A percentile compares a stretch with the other conserved stretches of the same genome.
phyloP scores from a whole-genome alignment of 2,329 filamentous ascomycete species.

The Fusarium verrucosum region DNA sequence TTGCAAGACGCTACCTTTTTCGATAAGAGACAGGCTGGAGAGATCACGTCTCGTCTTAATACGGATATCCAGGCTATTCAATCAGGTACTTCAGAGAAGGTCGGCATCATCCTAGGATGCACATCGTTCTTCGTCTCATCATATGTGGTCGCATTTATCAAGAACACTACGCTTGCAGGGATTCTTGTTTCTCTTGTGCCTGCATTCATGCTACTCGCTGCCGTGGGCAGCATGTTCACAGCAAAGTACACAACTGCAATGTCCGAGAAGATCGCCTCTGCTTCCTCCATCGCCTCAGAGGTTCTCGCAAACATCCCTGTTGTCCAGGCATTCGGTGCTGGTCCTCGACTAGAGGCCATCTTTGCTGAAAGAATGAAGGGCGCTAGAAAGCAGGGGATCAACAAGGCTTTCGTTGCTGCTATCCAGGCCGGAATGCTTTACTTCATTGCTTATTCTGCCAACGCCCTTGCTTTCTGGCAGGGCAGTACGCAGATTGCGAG shows the following conservation, averaged over 20 bases:
- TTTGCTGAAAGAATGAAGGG: slow-evolving; percentile 63
- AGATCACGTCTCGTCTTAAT: slow-evolving; percentile 71
- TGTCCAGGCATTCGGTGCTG: slow-evolving; percentile 71
- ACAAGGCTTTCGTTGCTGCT: slow-evolving; percentile 66
- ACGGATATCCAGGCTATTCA: slow-evolving; percentile 73
- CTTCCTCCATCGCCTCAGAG: slow-evolving; percentile 70
- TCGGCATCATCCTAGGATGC: slow-evolving; percentile 70
- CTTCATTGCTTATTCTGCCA: slow-evolving; percentile 73
- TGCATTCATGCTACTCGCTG: slow-evolving; percentile 68
- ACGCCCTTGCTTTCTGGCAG: slow-evolving; percentile 74
- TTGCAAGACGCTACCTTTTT: slow-evolving; percentile 71
- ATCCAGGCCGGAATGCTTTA: slow-evolving; percentile 69
- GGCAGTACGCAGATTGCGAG: slow-evolving; percentile 63
- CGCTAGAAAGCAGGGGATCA: slow-evolving; percentile 62
- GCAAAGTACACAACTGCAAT: slow-evolving; percentile 61
- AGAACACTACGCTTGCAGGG: slow-evolving; percentile 68
- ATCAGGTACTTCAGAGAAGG: slow-evolving; percentile 75
- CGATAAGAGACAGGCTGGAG: slow-evolving; percentile 68
- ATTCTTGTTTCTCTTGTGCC: slow-evolving; percentile 72
- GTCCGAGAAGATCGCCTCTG: slow-evolving; percentile 63
- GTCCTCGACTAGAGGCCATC: slow-evolving; percentile 65
- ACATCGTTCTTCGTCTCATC: slow-evolving; percentile 73
- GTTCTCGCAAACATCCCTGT: slow-evolving; percentile 67
- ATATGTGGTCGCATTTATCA: slow-evolving; percentile 73
- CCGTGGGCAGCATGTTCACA: slow-evolving; percentile 63